Evolutionary conservation across 2,329 filamentous ascomycete genomes (phyloP).

Genomic region (Purpureocillium lavendulum): DNA sequence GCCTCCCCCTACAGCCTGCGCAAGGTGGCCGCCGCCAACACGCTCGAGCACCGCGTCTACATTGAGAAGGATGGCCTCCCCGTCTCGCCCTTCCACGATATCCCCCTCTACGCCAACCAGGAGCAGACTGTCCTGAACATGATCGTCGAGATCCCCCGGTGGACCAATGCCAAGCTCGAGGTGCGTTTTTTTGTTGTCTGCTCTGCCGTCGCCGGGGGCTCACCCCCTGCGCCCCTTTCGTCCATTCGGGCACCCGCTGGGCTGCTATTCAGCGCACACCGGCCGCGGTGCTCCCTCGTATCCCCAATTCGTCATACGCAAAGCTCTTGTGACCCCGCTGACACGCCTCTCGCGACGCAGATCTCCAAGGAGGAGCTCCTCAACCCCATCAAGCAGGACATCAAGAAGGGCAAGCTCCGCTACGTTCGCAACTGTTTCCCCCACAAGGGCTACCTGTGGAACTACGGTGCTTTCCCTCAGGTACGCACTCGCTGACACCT

Average conservation of each 20-base stretch:
- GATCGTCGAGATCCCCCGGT: conserved; percentile 98
- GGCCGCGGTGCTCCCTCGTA: too few relatives aligned
- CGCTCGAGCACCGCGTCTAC: conserved; percentile 94
- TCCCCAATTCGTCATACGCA: too few relatives aligned
- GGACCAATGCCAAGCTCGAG: conserved; percentile 99
- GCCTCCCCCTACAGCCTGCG: conserved; percentile 64
- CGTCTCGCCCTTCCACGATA: conserved; percentile 95
- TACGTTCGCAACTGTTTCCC: conserved; percentile 99
- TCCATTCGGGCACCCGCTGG: neutral
- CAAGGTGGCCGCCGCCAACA: conserved; percentile 86
- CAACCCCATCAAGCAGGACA: conserved; percentile 99
- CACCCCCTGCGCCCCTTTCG: too few relatives aligned
- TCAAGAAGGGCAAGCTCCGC: conserved; percentile 99
- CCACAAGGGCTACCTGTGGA: conserved; percentile 99
- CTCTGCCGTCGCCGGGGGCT: neutral
- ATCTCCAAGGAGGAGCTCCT: conserved; percentile 98
- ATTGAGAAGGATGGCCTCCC: conserved; percentile 95
- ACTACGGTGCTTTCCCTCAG: conserved; percentile 99
- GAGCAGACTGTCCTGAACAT: conserved; percentile 97
- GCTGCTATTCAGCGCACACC: neutral
- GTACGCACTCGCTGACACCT: conserved; percentile 45
- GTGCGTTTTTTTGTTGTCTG: conserved; percentile 40
- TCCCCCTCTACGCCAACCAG: conserved; percentile 94
- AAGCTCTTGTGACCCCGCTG: conserved; percentile 8
- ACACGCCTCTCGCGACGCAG: conserved; percentile 33